Percentiles rank a stretch among this genome's conserved stretches.
These are phyloP conservation scores for Hyaloscypha hepaticicola DNA, from an alignment of 495 filamentous ascomycete species.

Conservation along the genomic window DNA sequence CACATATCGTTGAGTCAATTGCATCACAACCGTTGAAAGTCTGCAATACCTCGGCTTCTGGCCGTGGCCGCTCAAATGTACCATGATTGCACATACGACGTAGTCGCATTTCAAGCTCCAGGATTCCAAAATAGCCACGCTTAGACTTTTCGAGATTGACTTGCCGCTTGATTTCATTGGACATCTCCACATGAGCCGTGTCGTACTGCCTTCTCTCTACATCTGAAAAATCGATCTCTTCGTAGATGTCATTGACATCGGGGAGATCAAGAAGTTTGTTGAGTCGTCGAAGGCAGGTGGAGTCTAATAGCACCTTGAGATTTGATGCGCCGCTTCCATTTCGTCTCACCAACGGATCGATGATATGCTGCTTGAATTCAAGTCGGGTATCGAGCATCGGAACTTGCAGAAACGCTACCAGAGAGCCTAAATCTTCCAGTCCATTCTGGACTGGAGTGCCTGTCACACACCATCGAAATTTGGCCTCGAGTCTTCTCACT, in stretches of 20 bases:
- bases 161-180: neutral
- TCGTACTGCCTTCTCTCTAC: neutral
- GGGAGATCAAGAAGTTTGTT: constrained; percentile 41
- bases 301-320: constrained; percentile 37
- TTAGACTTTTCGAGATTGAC: neutral
- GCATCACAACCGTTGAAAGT: too few relatives aligned
- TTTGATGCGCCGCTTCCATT: constrained; percentile 30
- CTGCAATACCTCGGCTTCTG: too few relatives aligned
- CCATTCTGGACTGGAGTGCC: constrained; percentile 69
- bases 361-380: constrained; percentile 25
- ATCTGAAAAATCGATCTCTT: neutral
- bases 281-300: constrained; percentile 39
- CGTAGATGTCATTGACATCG: neutral
- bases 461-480: constrained; percentile 78
- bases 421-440: constrained; percentile 47
- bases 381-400: constrained; percentile 36
- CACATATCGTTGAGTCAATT: too few relatives aligned
- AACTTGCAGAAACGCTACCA: constrained; percentile 45
- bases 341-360: neutral
- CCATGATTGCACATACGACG: neutral
- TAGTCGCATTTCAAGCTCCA: neutral
- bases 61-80: neutral
- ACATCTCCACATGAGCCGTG: neutral
- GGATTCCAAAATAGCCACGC: neutral
- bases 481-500: constrained; percentile 50